phyloP scores from a whole-genome alignment of 1,139 yeast species.

The Taiozyma sp. region DNA sequence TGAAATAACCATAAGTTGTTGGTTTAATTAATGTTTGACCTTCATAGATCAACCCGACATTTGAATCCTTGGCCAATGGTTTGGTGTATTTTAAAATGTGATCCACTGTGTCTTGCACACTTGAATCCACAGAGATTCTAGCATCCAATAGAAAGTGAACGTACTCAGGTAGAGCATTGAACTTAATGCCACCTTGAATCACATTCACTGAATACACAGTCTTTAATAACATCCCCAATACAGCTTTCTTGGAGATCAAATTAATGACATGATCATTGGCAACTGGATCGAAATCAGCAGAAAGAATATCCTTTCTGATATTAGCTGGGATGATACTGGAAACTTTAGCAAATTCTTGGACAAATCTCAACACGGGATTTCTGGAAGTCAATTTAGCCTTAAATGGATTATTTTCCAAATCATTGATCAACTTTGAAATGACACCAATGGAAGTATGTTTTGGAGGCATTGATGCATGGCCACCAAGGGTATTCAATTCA shows the following conservation, averaged over 20 bases:
- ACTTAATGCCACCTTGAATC: constrained; percentile 47
- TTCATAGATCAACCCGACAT: constrained; percentile 38
- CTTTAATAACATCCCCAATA: constrained; percentile 31
- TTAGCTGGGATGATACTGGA: constrained; percentile 18
- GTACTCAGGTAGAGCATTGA: constrained; percentile 52
- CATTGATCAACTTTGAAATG: constrained; percentile 45
- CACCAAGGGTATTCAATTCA: constrained; percentile 55
- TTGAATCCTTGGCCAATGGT: constrained; percentile 37
- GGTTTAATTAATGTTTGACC: constrained; percentile 31
- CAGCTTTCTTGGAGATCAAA: constrained; percentile 15
- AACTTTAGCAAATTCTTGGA: constrained; percentile 46
- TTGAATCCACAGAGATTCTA: constrained; percentile 41
- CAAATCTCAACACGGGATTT: constrained; percentile 42
- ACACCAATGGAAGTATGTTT: constrained; percentile 75
- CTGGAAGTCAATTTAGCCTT: constrained; percentile 35
- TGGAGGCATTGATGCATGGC: constrained; percentile 73
- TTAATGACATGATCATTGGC: constrained; percentile 37
- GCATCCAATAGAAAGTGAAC: constrained; percentile 42
- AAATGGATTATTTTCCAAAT: constrained; percentile 50
- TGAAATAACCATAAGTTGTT: constrained; percentile 42
- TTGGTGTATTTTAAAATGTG: constrained; percentile 34
- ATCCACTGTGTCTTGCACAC: constrained; percentile 12
- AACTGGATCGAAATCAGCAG: constrained; percentile 32
- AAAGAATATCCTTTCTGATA: constrained; percentile 31
- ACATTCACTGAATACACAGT: constrained; percentile 54